Percentiles rank a stretch among this genome's conserved stretches.
Evolutionary conservation across 2,329 filamentous ascomycete species (phyloP).

Genomic region (Fonsecaea multimorphosa): DNA sequence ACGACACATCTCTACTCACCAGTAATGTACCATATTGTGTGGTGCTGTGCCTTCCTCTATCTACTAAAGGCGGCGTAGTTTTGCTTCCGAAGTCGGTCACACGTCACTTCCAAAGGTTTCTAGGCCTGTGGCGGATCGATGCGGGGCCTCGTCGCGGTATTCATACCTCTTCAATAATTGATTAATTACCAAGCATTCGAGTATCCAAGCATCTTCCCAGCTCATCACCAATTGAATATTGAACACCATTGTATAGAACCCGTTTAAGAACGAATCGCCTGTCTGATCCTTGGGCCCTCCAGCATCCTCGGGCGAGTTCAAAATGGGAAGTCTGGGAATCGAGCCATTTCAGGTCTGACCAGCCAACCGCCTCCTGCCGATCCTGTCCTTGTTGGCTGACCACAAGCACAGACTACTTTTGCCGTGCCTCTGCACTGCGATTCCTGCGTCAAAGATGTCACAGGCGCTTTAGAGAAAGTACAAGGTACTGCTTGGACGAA

Average conservation of each 20-base stretch:
- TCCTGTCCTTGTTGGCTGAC: neutral
- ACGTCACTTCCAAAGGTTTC: neutral
- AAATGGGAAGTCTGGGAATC: constrained; percentile 44
- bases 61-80: too few relatives aligned
- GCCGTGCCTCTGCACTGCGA: constrained; percentile 94
- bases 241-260: neutral
- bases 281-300: neutral
- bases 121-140: constrained; percentile 4
- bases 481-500: constrained; percentile 57
- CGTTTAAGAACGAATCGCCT: neutral
- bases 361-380: neutral
- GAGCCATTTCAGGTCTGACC: constrained; percentile 54
- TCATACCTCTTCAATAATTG: neutral
- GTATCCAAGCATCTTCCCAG: neutral
- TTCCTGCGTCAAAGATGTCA: constrained; percentile 84
- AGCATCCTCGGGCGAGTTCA: neutral
- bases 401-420: constrained; percentile 78
- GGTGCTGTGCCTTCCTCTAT: neutral
- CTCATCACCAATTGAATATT: neutral
- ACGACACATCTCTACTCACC: neutral
- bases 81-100: neutral
- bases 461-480: constrained; percentile 75
- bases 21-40: neutral
- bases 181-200: neutral
- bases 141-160: neutral